Percentiles rank a stretch among this genome's conserved stretches.
Evolutionary conservation across 805 yeast genomes (phyloP).

Genomic region (Starmerella potacharoeniae): DNA sequence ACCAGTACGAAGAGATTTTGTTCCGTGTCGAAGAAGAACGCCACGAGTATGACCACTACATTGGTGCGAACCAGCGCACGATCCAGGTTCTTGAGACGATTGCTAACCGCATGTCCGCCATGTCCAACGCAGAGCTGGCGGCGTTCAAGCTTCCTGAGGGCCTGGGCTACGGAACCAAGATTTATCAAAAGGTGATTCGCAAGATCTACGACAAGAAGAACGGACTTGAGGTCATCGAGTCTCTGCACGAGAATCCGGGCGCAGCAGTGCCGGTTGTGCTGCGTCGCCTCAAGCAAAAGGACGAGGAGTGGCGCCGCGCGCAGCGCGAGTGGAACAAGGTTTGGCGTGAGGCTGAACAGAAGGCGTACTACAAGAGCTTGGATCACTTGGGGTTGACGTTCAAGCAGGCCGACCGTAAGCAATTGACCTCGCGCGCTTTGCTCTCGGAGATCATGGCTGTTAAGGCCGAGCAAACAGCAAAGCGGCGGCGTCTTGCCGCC

Average conservation of each 20-base stretch:
- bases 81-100: conserved; percentile 92
- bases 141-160: conserved; percentile 83
- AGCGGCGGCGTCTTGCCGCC: conserved; percentile 63
- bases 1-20: conserved; percentile 91
- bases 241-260: conserved; percentile 89
- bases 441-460: conserved; percentile 86
- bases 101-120: conserved; percentile 83
- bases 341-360: conserved; percentile 97
- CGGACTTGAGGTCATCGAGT: conserved; percentile 92
- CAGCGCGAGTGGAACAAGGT: conserved; percentile 98
- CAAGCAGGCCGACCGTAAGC: conserved; percentile 91
- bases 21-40: conserved; percentile 96
- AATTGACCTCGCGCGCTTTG: conserved; percentile 78
- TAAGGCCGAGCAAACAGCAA: conserved; percentile 81
- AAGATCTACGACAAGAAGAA: conserved; percentile 89
- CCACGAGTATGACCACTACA: conserved; percentile 90
- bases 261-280: conserved; percentile 89
- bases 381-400: conserved; percentile 94
- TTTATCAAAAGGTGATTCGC: conserved; percentile 84
- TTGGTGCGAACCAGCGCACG: conserved; percentile 89
- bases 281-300: conserved; percentile 89
- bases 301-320: conserved; percentile 97
- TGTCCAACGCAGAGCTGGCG: conserved; percentile 83
- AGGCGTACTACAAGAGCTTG: conserved; percentile 81
- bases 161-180: conserved; percentile 85